Percentiles rank a stretch among this genome's conserved stretches.
These are phyloP conservation scores for Ceratobasidium sp. DNA, from an alignment of 1,284 basidiomycete genomes.

Conservation along the genomic window DNA sequence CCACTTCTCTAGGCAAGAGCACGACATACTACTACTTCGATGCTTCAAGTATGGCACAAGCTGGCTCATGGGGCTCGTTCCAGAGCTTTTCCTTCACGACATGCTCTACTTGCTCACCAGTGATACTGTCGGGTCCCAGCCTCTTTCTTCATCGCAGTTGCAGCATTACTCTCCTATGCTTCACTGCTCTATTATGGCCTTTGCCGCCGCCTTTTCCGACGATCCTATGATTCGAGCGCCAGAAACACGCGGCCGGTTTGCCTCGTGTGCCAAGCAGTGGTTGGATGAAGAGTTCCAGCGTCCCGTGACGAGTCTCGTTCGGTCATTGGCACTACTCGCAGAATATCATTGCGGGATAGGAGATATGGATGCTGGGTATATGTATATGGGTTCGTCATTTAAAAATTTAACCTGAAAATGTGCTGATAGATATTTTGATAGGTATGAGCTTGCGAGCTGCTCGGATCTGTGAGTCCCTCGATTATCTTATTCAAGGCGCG, in stretches of 20 bases:
- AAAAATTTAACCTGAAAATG: not conserved
- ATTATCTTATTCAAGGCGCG: not conserved
- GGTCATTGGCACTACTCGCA: not conserved
- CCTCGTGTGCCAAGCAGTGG: not conserved
- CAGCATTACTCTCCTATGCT: conserved; percentile 7
- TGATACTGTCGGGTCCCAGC: not conserved
- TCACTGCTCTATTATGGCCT: conserved; percentile 5
- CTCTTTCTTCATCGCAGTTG: not conserved
- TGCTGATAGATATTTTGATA: not conserved
- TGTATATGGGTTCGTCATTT: conserved; percentile 11
- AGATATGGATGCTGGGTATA: not conserved
- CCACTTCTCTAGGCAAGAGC: conserved; percentile 6
- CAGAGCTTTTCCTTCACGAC: conserved; percentile 4
- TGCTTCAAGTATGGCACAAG: conserved; percentile 18
- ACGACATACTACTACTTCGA: not conserved
- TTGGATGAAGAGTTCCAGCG: not conserved
- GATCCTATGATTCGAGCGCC: not conserved
- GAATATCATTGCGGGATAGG: conserved; percentile 18
- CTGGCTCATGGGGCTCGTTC: conserved; percentile 19
- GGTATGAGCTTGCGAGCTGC: not conserved
- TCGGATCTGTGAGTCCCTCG: not conserved
- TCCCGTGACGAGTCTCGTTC: not conserved
- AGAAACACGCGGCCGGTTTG: not conserved
- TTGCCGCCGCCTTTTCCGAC: conserved; percentile 6
- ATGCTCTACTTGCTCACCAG: conserved; percentile 20